Evolutionary conservation across 495 filamentous ascomycete genomes (phyloP), one percentile per base, ranked within the genome.

Genomic region (Neurospora hispaniola): DNA sequence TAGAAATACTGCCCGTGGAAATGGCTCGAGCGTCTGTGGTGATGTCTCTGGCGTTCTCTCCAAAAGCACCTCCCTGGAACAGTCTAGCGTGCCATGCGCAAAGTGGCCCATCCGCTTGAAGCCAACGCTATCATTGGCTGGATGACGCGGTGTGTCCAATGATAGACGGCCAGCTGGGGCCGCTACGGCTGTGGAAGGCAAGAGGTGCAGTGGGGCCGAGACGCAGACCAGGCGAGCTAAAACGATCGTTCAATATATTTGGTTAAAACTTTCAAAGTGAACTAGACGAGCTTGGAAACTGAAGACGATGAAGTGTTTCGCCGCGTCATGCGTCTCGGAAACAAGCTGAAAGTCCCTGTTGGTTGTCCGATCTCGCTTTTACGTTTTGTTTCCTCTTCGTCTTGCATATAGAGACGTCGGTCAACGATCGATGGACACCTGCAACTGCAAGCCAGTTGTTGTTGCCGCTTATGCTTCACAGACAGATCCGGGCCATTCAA

Each of bases 11-110:
- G 27, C 27, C 27, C 27, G 27, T 2, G 23, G 23, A 62, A 35
- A 62, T 62, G 54, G 54, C 54, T 62, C 54, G 54, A 62, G 54
- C 54, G 54, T 27, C 48, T 5, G 31, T 59, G 27, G 27, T 31
- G 27, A 31, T 31, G 27, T 31, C 27, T 31, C 35, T 38, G 35
- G 35, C 35, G 35, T 59, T 59, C 27, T 62, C 31, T 71, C 72
- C 75, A 81, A 71, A 71, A 79, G 79, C 80, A 81, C 80, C 80
- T 81, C 76, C 80, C 80, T 39, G 78, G 78, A 80, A 80, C 76
- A 79, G 78, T 74, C 78, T 81, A 81, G 80, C 76, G 75, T 69
- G 42, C 35, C 73, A 75, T 75, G 73, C 73, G 74, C 73, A 73
- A 71, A 74, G 78, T 75, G 72, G 75, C 54, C 14, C 54, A 14